phyloP scores from a whole-genome alignment of 441 rosid genomes.

The Kokia cookei region DNA sequence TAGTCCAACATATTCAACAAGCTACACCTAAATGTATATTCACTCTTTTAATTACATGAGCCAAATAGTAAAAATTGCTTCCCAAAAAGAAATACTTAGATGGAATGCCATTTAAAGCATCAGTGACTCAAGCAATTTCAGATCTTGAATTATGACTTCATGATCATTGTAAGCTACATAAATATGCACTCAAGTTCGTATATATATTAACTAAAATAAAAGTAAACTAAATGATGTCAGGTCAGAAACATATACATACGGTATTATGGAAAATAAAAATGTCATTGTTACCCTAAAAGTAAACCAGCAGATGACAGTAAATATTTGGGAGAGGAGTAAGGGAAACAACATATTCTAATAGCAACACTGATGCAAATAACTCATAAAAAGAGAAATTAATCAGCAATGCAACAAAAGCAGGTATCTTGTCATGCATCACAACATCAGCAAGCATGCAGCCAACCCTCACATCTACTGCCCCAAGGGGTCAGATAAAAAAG shows the following conservation, averaged over 20 bases:
- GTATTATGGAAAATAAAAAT: background rate
- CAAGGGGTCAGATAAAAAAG: background rate
- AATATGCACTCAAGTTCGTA: background rate
- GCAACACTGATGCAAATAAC: background rate
- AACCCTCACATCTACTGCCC: background rate
- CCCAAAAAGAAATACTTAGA: background rate
- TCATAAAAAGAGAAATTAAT: background rate
- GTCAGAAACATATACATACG: background rate
- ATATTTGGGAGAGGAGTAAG: background rate
- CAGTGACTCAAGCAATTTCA: constrained; percentile 1
- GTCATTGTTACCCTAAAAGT: background rate
- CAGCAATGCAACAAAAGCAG: background rate
- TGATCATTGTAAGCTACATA: background rate
- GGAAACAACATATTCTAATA: background rate
- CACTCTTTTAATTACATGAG: background rate
- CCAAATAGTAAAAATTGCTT: background rate
- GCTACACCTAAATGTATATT: background rate
- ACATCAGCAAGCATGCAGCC: background rate
- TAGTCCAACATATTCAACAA: background rate
- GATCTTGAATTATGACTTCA: background rate
- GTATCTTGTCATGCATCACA: background rate
- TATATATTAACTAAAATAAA: background rate
- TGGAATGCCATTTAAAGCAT: background rate
- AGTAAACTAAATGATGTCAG: background rate
- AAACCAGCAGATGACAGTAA: background rate